phyloP scores from a whole-genome alignment of 2,329 filamentous ascomycete genomes.

The Pyrenophora tritici-repentis region DNA sequence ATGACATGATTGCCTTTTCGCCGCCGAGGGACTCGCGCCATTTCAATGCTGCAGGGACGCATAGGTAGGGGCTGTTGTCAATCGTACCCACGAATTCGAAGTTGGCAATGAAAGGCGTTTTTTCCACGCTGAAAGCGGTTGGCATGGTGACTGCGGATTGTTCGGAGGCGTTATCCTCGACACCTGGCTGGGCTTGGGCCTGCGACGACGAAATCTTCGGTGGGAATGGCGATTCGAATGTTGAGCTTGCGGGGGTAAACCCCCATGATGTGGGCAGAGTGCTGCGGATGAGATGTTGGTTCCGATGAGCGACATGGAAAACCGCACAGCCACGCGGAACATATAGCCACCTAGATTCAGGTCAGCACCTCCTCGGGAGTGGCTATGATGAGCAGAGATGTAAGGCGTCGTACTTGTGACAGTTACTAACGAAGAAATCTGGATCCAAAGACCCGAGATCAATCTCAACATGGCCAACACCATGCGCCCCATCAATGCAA shows the following conservation, averaged over 20 bases:
- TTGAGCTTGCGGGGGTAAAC: conserved; percentile 58
- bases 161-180: conserved; percentile 6
- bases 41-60: conserved; percentile 70
- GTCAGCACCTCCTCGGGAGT: not conserved
- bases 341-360: conserved; percentile 69
- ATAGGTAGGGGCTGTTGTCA: conserved; percentile 74
- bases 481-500: conserved; percentile 83
- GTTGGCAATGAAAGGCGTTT: conserved; percentile 66
- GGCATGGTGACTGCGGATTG: conserved; percentile 5
- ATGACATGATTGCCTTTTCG: conserved; percentile 70
- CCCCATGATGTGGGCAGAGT: conserved; percentile 82
- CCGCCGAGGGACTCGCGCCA: conserved; percentile 76
- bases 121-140: conserved; percentile 39
- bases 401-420: conserved; percentile 44
- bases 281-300: conserved; percentile 75
- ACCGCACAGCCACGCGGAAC: conserved; percentile 79
- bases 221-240: conserved; percentile 49
- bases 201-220: not conserved
- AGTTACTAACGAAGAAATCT: conserved; percentile 87
- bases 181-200: conserved; percentile 5
- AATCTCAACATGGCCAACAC: conserved; percentile 76
- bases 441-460: conserved; percentile 70
- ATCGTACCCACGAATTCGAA: conserved; percentile 80
- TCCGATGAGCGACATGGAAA: conserved; percentile 75
- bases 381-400: not conserved